Evolutionary conservation across 345 rosid species (phyloP), one percentile per base, ranked within the genome.

Genomic region (Iberis pinnata): DNA sequence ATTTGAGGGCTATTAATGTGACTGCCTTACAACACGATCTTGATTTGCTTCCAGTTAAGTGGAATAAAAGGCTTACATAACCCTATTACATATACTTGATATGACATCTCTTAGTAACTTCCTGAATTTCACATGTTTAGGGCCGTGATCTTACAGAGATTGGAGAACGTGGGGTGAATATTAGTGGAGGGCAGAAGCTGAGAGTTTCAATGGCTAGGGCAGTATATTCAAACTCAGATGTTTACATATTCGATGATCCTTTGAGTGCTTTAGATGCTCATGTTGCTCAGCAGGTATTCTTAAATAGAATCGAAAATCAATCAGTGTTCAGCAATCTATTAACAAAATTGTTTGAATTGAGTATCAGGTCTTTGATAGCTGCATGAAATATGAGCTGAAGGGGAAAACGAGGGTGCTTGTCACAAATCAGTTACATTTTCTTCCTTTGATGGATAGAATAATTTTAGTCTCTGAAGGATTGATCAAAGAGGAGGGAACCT

Each of bases 191-290:
- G 67, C 98, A 92, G 50, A 92, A 92, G 75, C 98, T 88, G 73
- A 88, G 98, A 75, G 83, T 92, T 67, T 88, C 98, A 38, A 81
- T 92, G 93, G 98, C 98, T 33, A 80, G 98, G 64, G 98, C 98
- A 63, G 80, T 92, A 53, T 92, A 92, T 75, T 78, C 98, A 43
- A 73, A 83, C 63, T 78, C 96, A 8, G 98, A 92, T 56, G 82
- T 92, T 4, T 92, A 83, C 61, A 78, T 92, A 70, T 88, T 92
- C 58, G 98, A 92, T 76, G 98, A 92, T 52, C 98, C 98, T 53
- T 77, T 92, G 60, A 92, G 96, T 78, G 95, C 98, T 56, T 75
- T 92, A 6, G 98, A 92, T 72, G 95, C 95, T 52, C 88, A 92
- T 57, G 93, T 92, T 58, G 88, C 84, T 41, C 84, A 77, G 46